Base-by-base conservation (phyloP, 768 basidiomycete species). In the Hebeloma cylindrosporum region DNA sequence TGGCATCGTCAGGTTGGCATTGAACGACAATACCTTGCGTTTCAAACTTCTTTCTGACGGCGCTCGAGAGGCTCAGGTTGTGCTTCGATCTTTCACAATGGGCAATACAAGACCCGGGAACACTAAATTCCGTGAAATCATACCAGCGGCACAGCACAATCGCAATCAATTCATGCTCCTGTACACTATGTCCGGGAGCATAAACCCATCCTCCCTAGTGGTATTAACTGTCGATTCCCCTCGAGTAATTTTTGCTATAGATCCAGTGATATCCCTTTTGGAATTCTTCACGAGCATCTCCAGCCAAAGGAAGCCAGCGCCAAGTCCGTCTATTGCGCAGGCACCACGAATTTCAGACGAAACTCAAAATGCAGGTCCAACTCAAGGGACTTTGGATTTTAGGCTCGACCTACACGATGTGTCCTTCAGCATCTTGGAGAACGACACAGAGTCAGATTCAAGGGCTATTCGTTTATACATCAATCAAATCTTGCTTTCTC, bases 141-240 rank as follows among this genome's bases (percentile, higher is more conserved):
- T 99, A 49, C 95, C 96, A 9, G 85, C 93, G 4, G 87, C 91
- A 10, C 79, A 83, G 45, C 92, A 96, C 55, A 79, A 85, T 47
- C 73, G 88, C 39, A 93, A 94, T 48, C 92, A 96, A 58, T 86
- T 98, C 60, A 96, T 95, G 90, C 60, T 96, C 13, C 77, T 96
- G 23, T 97, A 89, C 63, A 89, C 89, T 2, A 78, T 78, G 52
- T 75, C 91, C 8, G 83, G 85, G 11, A 82, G 81, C 1, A 31
- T 60, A 7, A 69, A 74, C 39, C 60, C 68, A 16, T 72, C 82
- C 27, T 73, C 88, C 3, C 72, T 92, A n/a, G 85, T 83, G 5
- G 77, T 98, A 44, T 69, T 95, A 25, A 92, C 90, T 1, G 73
- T 99, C 21, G 96, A 99, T 58, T 92, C 91, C 16, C 96, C 96